Evolutionary conservation across 441 rosid genomes (phyloP).

Genomic region (Gossypium aridum): DNA sequence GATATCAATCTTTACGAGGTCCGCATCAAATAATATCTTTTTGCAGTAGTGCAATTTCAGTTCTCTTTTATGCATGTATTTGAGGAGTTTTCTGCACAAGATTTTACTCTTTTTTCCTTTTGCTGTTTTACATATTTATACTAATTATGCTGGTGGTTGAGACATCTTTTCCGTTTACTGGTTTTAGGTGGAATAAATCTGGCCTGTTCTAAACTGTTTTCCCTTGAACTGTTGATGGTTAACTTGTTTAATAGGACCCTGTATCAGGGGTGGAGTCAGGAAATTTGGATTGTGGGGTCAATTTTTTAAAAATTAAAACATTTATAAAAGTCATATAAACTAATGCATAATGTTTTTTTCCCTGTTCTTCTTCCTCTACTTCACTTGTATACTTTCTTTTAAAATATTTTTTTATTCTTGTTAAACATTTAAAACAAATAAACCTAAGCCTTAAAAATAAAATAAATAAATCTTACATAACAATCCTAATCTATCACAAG

Average conservation of each 20-base stretch:
- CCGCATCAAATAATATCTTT: constrained; percentile 12
- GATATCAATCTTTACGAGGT: constrained; percentile 51
- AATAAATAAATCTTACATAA: neutral
- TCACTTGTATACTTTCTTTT: neutral
- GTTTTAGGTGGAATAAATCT: neutral
- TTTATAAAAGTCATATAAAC: neutral
- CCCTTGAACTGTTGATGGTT: neutral
- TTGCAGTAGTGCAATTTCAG: neutral
- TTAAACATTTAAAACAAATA: neutral
- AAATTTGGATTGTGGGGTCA: neutral
- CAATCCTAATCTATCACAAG: neutral
- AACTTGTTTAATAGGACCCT: neutral
- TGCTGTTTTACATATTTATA: neutral
- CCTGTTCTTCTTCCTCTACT: neutral
- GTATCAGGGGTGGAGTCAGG: neutral
- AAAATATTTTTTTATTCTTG: neutral
- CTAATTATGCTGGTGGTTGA: constrained; percentile 1
- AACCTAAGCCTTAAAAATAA: neutral
- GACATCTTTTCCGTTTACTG: neutral
- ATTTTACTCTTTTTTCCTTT: neutral
- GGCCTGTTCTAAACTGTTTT: neutral
- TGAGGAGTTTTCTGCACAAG: neutral
- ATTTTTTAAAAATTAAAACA: neutral
- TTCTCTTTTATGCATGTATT: neutral
- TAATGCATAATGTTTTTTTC: neutral